Base-by-base conservation (phyloP, 805 yeast species). In the Grigorovia yakushimaensis region DNA sequence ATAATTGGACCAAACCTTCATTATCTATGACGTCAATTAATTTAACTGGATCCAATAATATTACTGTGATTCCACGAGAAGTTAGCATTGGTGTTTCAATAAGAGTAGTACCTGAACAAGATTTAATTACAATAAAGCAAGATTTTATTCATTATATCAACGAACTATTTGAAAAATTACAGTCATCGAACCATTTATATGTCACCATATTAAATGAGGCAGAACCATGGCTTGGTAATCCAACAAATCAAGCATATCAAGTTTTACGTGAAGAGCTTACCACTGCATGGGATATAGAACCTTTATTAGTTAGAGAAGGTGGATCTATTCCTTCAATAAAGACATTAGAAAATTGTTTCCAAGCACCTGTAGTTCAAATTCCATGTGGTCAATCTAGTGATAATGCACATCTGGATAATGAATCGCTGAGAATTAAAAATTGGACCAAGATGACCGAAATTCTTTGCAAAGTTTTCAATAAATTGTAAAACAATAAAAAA, bases 311-410 rank as follows among this genome's bases (percentile, higher is more conserved):
- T 30, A 77, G 98, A 54, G 98, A 93, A 68, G 98, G 98, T 51
- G 98, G 98, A 0, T 87, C 97, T 0, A 88, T 91, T 62, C 97
- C 98, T 1, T 82, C 91, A 10, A 81, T 93, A 7, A 68, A 96
- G 52, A 84, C 83, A 50, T 67, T 91, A 53, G 98, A 91, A 57
- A 85, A 85, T 62, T 70, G 76, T 11, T 85, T 91, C 54, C 65
- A 73, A 45, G 96, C 98, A 3, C 86, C 87, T 22, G 98, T 96
- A 1, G 94, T 91, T 0, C 98, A 93, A 64, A 77, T 93, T 33
- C 98, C 98, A 2, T 88, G 97, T 60, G 98, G 98, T 0, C 98
- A 91, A 68, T 77, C 91, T 1, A 79, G 93, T 40, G 98, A 93
- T 63, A 87, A 88, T 58, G 98, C 97, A 1, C 98, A 91, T 69